A percentile compares a stretch with the other conserved stretches of the same genome.
Evolutionary conservation across 2,329 filamentous ascomycete species (phyloP).

Genomic region (Pestalotiopsis sp.): DNA sequence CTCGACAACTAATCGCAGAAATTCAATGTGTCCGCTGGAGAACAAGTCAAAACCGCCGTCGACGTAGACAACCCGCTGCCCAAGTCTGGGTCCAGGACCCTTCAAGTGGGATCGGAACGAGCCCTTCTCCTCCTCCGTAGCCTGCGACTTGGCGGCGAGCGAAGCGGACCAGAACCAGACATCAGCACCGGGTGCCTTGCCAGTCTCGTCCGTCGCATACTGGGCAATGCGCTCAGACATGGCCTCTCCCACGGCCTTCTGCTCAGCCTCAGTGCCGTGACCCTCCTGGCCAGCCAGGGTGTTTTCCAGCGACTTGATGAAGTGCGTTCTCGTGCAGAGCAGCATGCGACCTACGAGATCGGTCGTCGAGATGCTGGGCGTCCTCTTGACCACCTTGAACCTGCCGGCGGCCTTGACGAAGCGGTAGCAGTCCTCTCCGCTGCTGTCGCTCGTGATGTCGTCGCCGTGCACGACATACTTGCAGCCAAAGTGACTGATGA

Average conservation of each 20-base stretch:
- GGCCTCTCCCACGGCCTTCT: conserved; percentile 61
- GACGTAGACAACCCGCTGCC: conserved; percentile 89
- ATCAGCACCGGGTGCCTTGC: conserved; percentile 75
- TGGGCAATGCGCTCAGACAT: conserved; percentile 79
- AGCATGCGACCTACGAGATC: conserved; percentile 98
- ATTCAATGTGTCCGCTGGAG: conserved; percentile 95
- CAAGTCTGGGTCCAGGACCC: conserved; percentile 72
- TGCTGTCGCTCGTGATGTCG: conserved; percentile 93
- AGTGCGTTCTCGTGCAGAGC: conserved; percentile 91
- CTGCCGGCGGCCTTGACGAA: conserved; percentile 93
- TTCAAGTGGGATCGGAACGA: conserved; percentile 69
- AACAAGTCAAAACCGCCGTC: conserved; percentile 97
- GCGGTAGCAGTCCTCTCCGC: conserved; percentile 94
- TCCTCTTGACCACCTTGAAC: conserved; percentile 96
- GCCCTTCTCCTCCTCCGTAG: conserved; percentile 61
- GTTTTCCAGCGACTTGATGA: conserved; percentile 78
- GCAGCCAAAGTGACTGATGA: conserved; percentile 95
- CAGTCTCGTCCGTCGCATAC: conserved; percentile 87
- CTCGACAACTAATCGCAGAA: conserved; percentile 76
- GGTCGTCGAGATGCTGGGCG: conserved; percentile 94
- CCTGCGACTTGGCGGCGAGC: conserved; percentile 45
- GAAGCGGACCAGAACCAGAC: conserved; percentile 82
- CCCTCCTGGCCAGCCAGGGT: conserved; percentile 74
- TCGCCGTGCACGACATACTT: conserved; percentile 95
- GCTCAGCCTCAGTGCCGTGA: conserved; percentile 68